phyloP scores from a whole-genome alignment of 495 filamentous ascomycete species.

The Penicillium riverlandense region DNA sequence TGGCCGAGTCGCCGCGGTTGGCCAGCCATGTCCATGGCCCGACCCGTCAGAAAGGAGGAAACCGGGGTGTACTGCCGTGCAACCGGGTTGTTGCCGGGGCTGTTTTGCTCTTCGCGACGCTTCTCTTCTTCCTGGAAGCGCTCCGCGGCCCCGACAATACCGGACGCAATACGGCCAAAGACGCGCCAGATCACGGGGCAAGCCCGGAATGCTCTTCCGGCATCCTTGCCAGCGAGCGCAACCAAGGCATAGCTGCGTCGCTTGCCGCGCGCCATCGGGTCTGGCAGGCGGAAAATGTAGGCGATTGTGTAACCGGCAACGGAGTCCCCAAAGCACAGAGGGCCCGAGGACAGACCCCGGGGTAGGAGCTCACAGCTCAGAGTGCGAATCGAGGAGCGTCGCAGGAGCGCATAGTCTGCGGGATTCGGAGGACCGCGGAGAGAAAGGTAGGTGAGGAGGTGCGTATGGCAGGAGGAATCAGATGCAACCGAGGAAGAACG shows the following conservation, averaged over 20 bases:
- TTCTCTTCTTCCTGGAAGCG: conserved; percentile 42
- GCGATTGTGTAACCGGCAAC: conserved; percentile 83
- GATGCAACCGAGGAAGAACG: conserved; percentile 40
- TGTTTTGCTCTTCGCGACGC: conserved; percentile 34
- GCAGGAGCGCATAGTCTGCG: conserved; percentile 72
- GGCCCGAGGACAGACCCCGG: conserved; percentile 64
- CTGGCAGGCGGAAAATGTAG: conserved; percentile 83
- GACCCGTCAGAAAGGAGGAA: conserved; percentile 57
- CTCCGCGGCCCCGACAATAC: conserved; percentile 62
- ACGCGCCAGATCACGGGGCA: conserved; percentile 66
- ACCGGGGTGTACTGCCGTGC: conserved; percentile 45
- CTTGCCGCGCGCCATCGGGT: conserved; percentile 80
- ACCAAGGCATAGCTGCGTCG: conserved; percentile 82
- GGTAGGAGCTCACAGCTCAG: conserved; percentile 81
- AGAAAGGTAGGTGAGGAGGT: conserved; percentile 80
- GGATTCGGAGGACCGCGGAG: conserved; percentile 72
- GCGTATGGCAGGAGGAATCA: conserved; percentile 56
- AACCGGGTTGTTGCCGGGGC: conserved; percentile 11
- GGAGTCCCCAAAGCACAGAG: conserved; percentile 81
- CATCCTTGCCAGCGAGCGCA: conserved; percentile 65
- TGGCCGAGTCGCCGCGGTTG: conserved; percentile 42
- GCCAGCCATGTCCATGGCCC: conserved; percentile 52
- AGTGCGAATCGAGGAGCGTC: conserved; percentile 78
- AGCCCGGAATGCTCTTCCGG: conserved; percentile 65
- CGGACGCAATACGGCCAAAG: conserved; percentile 69